A percentile compares a stretch with the other conserved stretches of the same genome.
These are phyloP conservation scores for Mucuna pruriens DNA, from an alignment of 306 rosid species.

Conservation along the genomic window DNA sequence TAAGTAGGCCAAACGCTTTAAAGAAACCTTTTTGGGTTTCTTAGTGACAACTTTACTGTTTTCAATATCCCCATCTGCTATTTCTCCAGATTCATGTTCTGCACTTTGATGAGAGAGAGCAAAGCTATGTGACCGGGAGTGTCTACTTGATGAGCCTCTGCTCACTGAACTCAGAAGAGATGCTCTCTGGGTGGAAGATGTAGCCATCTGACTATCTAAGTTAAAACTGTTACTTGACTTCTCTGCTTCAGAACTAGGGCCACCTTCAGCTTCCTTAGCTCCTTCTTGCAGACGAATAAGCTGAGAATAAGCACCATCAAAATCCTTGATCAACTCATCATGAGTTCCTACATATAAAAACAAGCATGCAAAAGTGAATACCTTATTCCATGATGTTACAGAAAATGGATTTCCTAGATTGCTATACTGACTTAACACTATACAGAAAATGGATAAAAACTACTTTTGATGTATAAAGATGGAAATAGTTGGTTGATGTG, in stretches of 20 bases:
- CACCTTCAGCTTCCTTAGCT: slow-evolving; percentile 35
- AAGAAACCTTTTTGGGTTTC: slow-evolving; percentile 45
- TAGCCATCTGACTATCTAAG: slow-evolving; percentile 31
- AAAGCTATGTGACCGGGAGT: slow-evolving; percentile 43
- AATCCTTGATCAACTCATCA: slow-evolving; percentile 57
- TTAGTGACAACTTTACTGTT: neutral
- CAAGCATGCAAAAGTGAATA: slow-evolving; percentile 27
- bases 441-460: neutral
- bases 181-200: slow-evolving; percentile 38
- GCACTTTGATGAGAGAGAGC: slow-evolving; percentile 42
- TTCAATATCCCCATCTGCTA: neutral
- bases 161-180: slow-evolving; percentile 46
- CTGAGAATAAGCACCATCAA: slow-evolving; percentile 82
- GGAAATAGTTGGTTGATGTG: neutral
- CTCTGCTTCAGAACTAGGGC: slow-evolving; percentile 31
- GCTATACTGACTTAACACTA: neutral
- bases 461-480: neutral
- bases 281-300: slow-evolving; percentile 80
- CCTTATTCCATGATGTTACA: slow-evolving; percentile 1
- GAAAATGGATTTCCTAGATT: neutral
- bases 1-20: slow-evolving; percentile 59
- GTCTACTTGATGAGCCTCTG: slow-evolving; percentile 51
- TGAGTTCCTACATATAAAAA: slow-evolving; percentile 65
- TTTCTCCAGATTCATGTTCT: slow-evolving; percentile 32
- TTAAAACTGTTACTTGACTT: slow-evolving; percentile 30